phyloP scores from a whole-genome alignment of 1,139 yeast genomes.

The Kodamaea arcana region DNA sequence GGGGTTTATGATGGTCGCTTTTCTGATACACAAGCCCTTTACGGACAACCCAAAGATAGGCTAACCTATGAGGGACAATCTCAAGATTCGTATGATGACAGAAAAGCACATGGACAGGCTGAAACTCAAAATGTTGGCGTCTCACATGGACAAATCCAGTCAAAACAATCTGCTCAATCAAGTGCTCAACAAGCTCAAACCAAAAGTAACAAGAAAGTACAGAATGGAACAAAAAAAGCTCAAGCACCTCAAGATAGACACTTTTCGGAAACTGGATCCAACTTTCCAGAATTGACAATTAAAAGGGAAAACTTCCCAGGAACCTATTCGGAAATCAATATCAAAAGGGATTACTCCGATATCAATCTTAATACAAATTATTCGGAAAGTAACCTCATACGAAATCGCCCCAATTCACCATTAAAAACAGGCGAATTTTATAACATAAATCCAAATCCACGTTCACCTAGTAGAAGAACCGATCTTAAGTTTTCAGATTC shows the following conservation, averaged over 20 bases:
- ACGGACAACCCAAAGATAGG: no score
- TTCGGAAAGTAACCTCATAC: neutral
- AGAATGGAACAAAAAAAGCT: no score
- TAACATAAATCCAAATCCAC: neutral
- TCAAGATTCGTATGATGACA: no score
- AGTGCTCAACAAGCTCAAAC: neutral
- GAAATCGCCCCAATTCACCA: neutral
- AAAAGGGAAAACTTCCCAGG: neutral
- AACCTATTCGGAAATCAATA: neutral
- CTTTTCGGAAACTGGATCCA: neutral
- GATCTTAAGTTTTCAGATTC: conserved; percentile 8
- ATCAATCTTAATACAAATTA: neutral
- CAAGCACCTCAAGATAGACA: no score
- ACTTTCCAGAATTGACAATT: neutral
- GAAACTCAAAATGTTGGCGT: no score
- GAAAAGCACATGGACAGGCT: no score
- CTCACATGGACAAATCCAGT: neutral
- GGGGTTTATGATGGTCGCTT: no score
- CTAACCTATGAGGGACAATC: no score
- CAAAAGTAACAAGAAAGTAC: neutral
- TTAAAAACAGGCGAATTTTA: neutral
- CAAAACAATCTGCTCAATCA: neutral
- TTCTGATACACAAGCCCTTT: no score
- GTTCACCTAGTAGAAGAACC: neutral
- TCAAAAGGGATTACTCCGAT: neutral